Evolutionary conservation across 352 stramenopile species (phyloP).

Genomic region (Phytophthora citricola): DNA sequence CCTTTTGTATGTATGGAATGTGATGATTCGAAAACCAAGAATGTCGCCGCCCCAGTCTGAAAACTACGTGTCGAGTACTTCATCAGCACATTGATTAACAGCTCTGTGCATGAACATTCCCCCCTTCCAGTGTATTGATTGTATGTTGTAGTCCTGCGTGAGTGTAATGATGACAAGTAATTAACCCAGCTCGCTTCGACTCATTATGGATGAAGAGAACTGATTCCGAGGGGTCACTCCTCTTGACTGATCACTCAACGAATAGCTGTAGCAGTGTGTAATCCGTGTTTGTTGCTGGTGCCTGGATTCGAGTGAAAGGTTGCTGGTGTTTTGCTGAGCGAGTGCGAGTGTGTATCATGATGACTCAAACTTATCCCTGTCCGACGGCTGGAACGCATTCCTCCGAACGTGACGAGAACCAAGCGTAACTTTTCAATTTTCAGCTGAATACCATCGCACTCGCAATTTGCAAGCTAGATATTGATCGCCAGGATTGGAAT

Average conservation of each 20-base stretch:
- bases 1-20: constrained; percentile 54
- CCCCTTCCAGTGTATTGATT: constrained; percentile 39
- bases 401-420: constrained; percentile 82
- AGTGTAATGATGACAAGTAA: constrained; percentile 91
- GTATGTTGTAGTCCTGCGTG: constrained; percentile 27
- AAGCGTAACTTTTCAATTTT: constrained; percentile 91
- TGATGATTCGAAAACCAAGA: constrained; percentile 88
- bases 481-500: constrained; percentile 53
- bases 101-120: constrained; percentile 87
- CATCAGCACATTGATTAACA: constrained; percentile 79
- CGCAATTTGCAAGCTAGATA: constrained; percentile 1
- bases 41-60: constrained; percentile 92
- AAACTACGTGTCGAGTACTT: constrained; percentile 86
- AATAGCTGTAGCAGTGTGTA: constrained; percentile 15
- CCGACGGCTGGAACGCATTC: constrained; percentile 88
- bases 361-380: constrained; percentile 91
- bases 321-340: background rate
- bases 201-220: constrained; percentile 87
- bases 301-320: constrained; percentile 34
- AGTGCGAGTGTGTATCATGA: constrained; percentile 65
- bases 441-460: constrained; percentile 68
- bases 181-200: constrained; percentile 91
- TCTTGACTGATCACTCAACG: constrained; percentile 85
- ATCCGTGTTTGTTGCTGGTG: constrained; percentile 10
- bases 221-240: constrained; percentile 90